A percentile compares a stretch with the other conserved stretches of the same genome.
Conservation (phyloP, 768 basidiomycete genomes). For the Boletus fagicola region DNA sequence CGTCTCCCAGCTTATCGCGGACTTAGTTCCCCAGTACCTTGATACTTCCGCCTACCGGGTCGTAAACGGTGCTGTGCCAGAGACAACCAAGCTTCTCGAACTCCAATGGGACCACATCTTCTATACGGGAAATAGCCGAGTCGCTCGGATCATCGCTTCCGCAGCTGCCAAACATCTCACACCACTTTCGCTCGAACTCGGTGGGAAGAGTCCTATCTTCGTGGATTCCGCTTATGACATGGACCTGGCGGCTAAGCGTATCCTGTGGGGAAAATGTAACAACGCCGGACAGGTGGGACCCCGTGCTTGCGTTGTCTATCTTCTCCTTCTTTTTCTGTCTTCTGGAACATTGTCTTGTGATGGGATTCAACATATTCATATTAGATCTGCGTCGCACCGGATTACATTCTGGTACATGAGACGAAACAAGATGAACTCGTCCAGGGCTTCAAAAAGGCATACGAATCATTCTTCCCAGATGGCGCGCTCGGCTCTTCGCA, state of each 20-base stretch:
- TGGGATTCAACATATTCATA: background rate
- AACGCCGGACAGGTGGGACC: slow-evolving; percentile 61
- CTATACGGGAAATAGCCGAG: slow-evolving; percentile 37
- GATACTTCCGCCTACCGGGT: slow-evolving; percentile 50
- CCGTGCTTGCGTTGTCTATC: background rate
- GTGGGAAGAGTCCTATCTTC: slow-evolving; percentile 46
- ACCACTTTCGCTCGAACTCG: slow-evolving; percentile 33
- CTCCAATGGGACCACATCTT: slow-evolving; percentile 37
- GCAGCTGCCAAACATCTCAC: slow-evolving; percentile 35
- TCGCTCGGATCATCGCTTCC: slow-evolving; percentile 25
- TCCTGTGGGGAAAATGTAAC: slow-evolving; percentile 62
- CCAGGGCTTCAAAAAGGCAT: slow-evolving; percentile 41
- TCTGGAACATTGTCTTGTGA: background rate
- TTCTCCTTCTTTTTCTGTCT: background rate
- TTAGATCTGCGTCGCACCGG: slow-evolving; percentile 43
- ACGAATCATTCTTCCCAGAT: slow-evolving; percentile 51
- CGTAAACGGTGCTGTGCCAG: slow-evolving; percentile 46
- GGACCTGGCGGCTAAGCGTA: slow-evolving; percentile 56
- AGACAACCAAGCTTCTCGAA: slow-evolving; percentile 35
- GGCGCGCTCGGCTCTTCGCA: slow-evolving; percentile 45
- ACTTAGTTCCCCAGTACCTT: slow-evolving; percentile 56
- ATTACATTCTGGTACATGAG: slow-evolving; percentile 44
- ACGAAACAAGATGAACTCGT: slow-evolving; percentile 48
- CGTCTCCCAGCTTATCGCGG: slow-evolving; percentile 48
- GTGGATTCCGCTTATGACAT: slow-evolving; percentile 44